phyloP scores from a whole-genome alignment of 805 yeast species.

The Candida maesae region DNA sequence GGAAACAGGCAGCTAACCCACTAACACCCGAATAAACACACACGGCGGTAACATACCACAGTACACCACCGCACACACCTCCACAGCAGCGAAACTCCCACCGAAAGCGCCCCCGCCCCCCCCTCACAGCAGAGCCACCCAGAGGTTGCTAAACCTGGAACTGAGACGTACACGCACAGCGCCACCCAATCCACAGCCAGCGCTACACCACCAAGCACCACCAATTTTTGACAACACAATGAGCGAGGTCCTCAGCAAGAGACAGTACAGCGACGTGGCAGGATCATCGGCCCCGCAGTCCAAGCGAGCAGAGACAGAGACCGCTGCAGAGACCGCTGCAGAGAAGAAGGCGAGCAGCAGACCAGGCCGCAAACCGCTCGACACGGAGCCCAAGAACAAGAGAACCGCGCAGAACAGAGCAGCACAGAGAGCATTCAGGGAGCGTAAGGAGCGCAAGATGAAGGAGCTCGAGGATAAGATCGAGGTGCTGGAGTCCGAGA shows the following conservation, averaged over 20 bases:
- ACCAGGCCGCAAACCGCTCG: slow-evolving; percentile 80
- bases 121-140: too few relatives aligned
- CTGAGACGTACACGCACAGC: too few relatives aligned
- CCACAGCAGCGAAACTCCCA: too few relatives aligned
- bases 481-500: slow-evolving; percentile 63
- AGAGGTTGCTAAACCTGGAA: too few relatives aligned
- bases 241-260: slow-evolving; percentile 12
- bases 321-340: too few relatives aligned
- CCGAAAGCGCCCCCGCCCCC: too few relatives aligned
- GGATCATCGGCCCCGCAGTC: slow-evolving; percentile 4
- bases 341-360: slow-evolving; percentile 34
- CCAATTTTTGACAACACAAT: slow-evolving; percentile 1
- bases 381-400: slow-evolving; percentile 78
- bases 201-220: too few relatives aligned
- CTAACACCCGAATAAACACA: too few relatives aligned
- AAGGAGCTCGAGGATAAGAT: slow-evolving; percentile 82
- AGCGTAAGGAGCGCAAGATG: slow-evolving; percentile 85
- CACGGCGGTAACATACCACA: too few relatives aligned
- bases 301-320: slow-evolving; percentile 24
- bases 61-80: too few relatives aligned
- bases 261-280: slow-evolving; percentile 15
- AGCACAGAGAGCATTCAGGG: slow-evolving; percentile 97
- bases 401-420: slow-evolving; percentile 97
- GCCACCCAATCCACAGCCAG: too few relatives aligned
- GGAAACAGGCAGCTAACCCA: too few relatives aligned